phyloP scores from a whole-genome alignment of 148 eudicot genomes.

The Spergularia marina region DNA sequence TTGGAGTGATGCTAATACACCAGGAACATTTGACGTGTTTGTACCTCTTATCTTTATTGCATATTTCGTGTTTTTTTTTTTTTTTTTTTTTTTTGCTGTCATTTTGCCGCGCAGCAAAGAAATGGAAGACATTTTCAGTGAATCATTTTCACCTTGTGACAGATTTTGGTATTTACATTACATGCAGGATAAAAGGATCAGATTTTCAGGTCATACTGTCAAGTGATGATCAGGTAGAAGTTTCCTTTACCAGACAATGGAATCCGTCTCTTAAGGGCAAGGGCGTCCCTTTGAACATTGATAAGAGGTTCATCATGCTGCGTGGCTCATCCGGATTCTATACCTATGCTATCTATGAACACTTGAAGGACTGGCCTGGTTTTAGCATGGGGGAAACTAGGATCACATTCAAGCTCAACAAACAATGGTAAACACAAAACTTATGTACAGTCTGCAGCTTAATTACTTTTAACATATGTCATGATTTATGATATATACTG shows the following conservation, averaged over 20 bases:
- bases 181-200: conserved; percentile 59
- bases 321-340: conserved; percentile 87
- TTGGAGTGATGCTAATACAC: conserved; percentile 61
- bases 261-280: conserved; percentile 67
- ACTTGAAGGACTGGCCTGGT: conserved; percentile 59
- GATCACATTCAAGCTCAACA: conserved; percentile 70
- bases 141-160: neutral
- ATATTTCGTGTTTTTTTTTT: neutral
- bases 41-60: conserved; percentile 19
- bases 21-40: conserved; percentile 70
- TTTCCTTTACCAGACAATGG: conserved; percentile 82
- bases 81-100: neutral
- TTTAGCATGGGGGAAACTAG: conserved; percentile 72
- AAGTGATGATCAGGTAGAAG: conserved; percentile 68
- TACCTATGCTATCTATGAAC: conserved; percentile 77
- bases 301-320: conserved; percentile 81
- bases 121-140: no score
- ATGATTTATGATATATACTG: neutral
- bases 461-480: neutral
- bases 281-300: conserved; percentile 71
- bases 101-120: neutral
- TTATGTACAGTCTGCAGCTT: neutral
- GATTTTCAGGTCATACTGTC: conserved; percentile 54
- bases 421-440: conserved; percentile 41
- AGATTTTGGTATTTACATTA: neutral